phyloP scores from a whole-genome alignment of 495 filamentous ascomycete species.

The Aspergillus campestris region DNA sequence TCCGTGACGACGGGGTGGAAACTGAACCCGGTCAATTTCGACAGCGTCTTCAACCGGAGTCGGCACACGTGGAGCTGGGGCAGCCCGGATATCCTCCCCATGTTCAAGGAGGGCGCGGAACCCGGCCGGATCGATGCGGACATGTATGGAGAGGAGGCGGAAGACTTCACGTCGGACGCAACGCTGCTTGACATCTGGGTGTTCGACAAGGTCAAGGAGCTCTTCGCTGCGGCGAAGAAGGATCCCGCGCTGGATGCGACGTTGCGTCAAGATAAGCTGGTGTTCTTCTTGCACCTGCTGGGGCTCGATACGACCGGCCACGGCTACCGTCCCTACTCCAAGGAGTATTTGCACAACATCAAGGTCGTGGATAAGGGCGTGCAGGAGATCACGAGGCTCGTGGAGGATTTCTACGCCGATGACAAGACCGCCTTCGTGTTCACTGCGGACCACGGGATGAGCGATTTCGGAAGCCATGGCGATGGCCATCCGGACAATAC shows the following conservation, averaged over 20 bases:
- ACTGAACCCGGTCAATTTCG: constrained; percentile 95
- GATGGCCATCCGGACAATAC: constrained; percentile 98
- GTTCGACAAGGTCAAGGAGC: constrained; percentile 80
- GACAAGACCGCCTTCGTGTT: constrained; percentile 91
- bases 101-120: constrained; percentile 94
- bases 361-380: constrained; percentile 89
- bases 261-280: constrained; percentile 74
- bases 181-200: constrained; percentile 85
- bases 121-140: constrained; percentile 77
- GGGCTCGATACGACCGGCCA: constrained; percentile 94
- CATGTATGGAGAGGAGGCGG: constrained; percentile 72
- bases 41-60: constrained; percentile 96
- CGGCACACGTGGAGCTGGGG: constrained; percentile 99
- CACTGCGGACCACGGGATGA: constrained; percentile 98
- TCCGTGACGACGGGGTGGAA: constrained; percentile 98
- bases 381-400: constrained; percentile 66
- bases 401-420: constrained; percentile 89
- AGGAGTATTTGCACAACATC: constrained; percentile 92
- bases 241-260: constrained; percentile 69
- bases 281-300: constrained; percentile 96
- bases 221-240: constrained; percentile 70
- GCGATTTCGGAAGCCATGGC: constrained; percentile 94
- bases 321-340: constrained; percentile 79
- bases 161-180: constrained; percentile 84
- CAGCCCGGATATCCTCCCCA: constrained; percentile 92